phyloP scores from a whole-genome alignment of 495 filamentous ascomycete species.

The Neurospora sp. region DNA sequence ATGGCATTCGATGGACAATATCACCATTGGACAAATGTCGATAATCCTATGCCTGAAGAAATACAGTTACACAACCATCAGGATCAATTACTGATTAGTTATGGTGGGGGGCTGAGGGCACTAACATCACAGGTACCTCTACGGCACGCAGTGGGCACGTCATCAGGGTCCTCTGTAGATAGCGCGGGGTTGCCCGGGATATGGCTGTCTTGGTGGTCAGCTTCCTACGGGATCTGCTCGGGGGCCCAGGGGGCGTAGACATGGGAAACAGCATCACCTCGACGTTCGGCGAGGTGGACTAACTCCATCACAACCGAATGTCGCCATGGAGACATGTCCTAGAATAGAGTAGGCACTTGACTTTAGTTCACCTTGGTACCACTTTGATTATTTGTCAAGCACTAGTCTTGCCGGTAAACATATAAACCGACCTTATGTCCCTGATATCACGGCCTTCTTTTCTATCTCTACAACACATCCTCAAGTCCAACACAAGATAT shows the following conservation, averaged over 20 bases:
- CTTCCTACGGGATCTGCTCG: background rate
- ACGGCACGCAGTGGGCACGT: background rate
- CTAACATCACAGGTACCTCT: background rate
- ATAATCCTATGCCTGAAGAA: background rate
- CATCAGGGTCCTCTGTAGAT: background rate
- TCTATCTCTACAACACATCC: background rate
- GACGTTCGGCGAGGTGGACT: background rate
- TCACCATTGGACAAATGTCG: background rate
- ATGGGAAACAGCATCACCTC: background rate
- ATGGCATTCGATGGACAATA: background rate
- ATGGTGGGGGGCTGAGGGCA: background rate
- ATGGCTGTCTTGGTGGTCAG: background rate
- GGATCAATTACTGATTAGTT: background rate
- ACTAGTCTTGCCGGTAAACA: background rate
- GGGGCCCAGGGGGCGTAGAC: background rate
- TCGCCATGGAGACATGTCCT: background rate
- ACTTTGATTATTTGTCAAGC: background rate
- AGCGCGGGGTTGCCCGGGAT: background rate
- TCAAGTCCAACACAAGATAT: background rate
- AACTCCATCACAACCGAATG: background rate
- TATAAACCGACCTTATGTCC: background rate
- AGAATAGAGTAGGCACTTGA: background rate
- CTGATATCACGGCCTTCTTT: background rate
- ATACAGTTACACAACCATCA: background rate
- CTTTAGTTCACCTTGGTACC: background rate